Evolutionary conservation across 2,329 filamentous ascomycete species (phyloP).

Genomic region (Anthostomella pinea): DNA sequence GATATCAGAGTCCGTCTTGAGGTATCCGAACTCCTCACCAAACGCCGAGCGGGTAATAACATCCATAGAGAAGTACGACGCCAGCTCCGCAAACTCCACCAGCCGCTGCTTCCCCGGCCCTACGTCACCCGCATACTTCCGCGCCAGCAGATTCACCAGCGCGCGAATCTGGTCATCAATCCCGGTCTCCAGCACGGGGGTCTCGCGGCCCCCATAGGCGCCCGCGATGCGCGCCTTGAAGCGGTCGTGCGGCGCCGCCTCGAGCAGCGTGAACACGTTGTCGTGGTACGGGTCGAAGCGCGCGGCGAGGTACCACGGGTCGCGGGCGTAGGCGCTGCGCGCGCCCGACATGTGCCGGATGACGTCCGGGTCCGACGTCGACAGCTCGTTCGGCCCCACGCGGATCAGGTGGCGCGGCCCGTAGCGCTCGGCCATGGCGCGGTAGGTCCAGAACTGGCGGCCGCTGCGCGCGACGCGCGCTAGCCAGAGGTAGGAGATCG

Average conservation of each 20-base stretch:
- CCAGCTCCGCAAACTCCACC: slow-evolving; percentile 17
- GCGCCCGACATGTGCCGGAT: slow-evolving; percentile 16
- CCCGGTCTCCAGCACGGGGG: slow-evolving; percentile 15
- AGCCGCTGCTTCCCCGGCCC: background rate
- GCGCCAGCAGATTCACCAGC: slow-evolving; percentile 13
- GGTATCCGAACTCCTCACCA: slow-evolving; percentile 24
- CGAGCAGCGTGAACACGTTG: slow-evolving; percentile 17
- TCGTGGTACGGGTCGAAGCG: slow-evolving; percentile 17
- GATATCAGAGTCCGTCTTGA: slow-evolving; percentile 17
- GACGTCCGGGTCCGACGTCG: slow-evolving; percentile 28
- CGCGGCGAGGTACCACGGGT: slow-evolving; percentile 18
- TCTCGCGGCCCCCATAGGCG: slow-evolving; percentile 22
- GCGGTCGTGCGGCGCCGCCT: slow-evolving; percentile 15
- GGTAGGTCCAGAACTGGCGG: slow-evolving; percentile 21
- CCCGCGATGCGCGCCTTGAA: slow-evolving; percentile 15
- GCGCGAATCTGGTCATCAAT: slow-evolving; percentile 19
- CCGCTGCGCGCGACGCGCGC: slow-evolving; percentile 19
- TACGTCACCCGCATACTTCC: slow-evolving; percentile 13
- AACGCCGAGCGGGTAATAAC: slow-evolving; percentile 22
- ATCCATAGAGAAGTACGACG: slow-evolving; percentile 22
- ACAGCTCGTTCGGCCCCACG: slow-evolving; percentile 36
- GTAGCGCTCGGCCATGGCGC: slow-evolving; percentile 20
- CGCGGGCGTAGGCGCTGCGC: slow-evolving; percentile 12
- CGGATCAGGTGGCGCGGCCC: slow-evolving; percentile 32
- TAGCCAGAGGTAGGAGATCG: slow-evolving; percentile 35